phyloP scores from a whole-genome alignment of 2,329 filamentous ascomycete species.

The Aspergillus latus region DNA sequence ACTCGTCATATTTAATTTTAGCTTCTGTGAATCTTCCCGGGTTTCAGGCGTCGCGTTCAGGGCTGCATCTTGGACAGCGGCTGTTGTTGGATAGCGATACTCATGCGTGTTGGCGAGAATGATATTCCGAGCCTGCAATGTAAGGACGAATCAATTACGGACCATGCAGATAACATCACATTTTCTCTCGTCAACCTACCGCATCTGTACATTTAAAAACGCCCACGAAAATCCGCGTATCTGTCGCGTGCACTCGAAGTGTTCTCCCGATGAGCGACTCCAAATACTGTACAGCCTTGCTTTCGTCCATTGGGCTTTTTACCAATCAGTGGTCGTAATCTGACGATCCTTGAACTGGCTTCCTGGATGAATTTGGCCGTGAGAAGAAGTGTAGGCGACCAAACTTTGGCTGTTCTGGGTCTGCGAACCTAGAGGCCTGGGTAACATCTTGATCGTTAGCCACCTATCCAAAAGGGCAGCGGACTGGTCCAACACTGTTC shows the following conservation, averaged over 20 bases:
- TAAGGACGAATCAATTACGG: constrained; percentile 18
- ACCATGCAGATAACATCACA: constrained; percentile 2
- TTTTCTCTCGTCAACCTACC: constrained; percentile 51
- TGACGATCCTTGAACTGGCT: background rate
- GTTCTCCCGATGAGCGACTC: constrained; percentile 72
- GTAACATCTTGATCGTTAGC: background rate
- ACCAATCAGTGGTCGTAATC: constrained; percentile 4
- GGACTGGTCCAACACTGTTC: background rate
- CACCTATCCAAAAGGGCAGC: background rate
- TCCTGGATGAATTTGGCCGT: background rate
- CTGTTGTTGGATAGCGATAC: constrained; percentile 71
- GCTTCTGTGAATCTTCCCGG: constrained; percentile 26
- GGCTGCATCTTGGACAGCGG: constrained; percentile 46
- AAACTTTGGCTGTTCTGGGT: background rate
- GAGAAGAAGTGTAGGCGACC: background rate
- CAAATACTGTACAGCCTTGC: constrained; percentile 40
- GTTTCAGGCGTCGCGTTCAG: constrained; percentile 28
- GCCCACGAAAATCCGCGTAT: constrained; percentile 85
- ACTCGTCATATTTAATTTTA: constrained; percentile 73
- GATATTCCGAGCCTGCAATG: constrained; percentile 74
- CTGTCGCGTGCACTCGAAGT: constrained; percentile 74
- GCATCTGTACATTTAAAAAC: constrained; percentile 93
- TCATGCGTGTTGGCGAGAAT: constrained; percentile 85
- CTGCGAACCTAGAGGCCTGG: background rate
- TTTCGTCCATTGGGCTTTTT: constrained; percentile 36